These are phyloP conservation scores for Plasmodium yoelii DNA, from an alignment of 169 alveolate genomes.

Conservation along the genomic window DNA sequence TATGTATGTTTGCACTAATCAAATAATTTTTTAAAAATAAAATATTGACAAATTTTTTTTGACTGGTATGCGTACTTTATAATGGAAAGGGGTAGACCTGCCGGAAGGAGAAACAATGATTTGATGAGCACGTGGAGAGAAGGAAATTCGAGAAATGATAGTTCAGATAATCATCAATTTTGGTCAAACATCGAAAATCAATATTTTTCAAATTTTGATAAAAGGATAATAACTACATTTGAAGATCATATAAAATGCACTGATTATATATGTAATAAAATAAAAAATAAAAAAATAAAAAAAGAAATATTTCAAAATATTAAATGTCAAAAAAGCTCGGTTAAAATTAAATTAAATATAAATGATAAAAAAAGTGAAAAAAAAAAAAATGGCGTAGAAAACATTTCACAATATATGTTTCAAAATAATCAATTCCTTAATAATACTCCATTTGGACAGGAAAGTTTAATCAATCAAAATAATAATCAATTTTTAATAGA, in stretches of 20 bases:
- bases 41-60: not conserved
- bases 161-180: slow-evolving; percentile 52
- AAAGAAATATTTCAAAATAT: slow-evolving; percentile 48
- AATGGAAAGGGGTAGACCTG: slow-evolving; percentile 67
- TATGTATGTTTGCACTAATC: slow-evolving; percentile 6
- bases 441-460: slow-evolving; percentile 4
- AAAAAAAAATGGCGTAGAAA: not conserved
- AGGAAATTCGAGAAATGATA: slow-evolving; percentile 58
- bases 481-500: not conserved
- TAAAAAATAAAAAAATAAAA: slow-evolving; percentile 59
- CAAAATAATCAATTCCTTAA: slow-evolving; percentile 35
- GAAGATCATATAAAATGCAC: slow-evolving; percentile 73
- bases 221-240: slow-evolving; percentile 54
- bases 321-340: slow-evolving; percentile 49
- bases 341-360: slow-evolving; percentile 61
- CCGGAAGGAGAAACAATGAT: slow-evolving; percentile 63
- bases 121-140: slow-evolving; percentile 31
- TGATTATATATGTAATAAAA: slow-evolving; percentile 67
- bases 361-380: slow-evolving; percentile 28
- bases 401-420: slow-evolving; percentile 4
- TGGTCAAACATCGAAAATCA: slow-evolving; percentile 70
- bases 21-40: not conserved
- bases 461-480: not conserved
- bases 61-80: slow-evolving; percentile 20
- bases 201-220: slow-evolving; percentile 70